phyloP scores from a whole-genome alignment of 148 eudicot genomes.

The Persicaria tinctoria region DNA sequence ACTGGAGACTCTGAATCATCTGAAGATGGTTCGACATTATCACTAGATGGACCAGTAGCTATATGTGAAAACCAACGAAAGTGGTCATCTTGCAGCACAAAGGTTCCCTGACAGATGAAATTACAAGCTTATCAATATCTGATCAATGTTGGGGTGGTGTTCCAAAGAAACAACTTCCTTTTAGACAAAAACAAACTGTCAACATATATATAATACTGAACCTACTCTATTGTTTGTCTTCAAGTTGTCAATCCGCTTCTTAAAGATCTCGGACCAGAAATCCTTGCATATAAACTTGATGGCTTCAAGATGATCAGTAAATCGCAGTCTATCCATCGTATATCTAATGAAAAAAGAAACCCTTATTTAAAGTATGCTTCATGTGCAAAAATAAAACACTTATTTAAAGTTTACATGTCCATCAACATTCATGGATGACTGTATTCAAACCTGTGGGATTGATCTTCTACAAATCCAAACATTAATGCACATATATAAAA shows the following conservation, averaged over 20 bases:
- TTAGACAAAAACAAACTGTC: not conserved
- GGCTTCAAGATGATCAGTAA: constrained; percentile 91
- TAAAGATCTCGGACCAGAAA: constrained; percentile 94
- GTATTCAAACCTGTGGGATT: too few relatives aligned
- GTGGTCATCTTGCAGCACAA: constrained; percentile 88
- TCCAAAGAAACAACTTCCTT: not conserved
- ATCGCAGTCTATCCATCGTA: constrained; percentile 90
- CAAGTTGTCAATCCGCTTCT: constrained; percentile 95
- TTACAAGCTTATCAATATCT: constrained; percentile 11
- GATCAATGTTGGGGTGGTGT: not conserved
- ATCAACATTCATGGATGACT: too few relatives aligned
- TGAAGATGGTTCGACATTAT: constrained; percentile 35
- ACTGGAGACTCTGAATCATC: constrained; percentile 46
- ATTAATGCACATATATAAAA: too few relatives aligned
- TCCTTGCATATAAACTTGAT: constrained; percentile 97
- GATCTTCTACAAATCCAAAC: too few relatives aligned
- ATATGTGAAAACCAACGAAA: constrained; percentile 85
- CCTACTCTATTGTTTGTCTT: constrained; percentile 93
- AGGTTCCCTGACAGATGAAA: constrained; percentile 61
- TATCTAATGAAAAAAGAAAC: constrained; percentile 45
- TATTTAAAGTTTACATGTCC: too few relatives aligned
- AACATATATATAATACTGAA: constrained; percentile 12
- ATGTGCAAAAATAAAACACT: too few relatives aligned
- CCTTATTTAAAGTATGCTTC: too few relatives aligned
- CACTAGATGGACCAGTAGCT: constrained; percentile 54